Conservation (phyloP, 192 early-diverging fungal genomes). For the Coemansia sp. region DNA sequence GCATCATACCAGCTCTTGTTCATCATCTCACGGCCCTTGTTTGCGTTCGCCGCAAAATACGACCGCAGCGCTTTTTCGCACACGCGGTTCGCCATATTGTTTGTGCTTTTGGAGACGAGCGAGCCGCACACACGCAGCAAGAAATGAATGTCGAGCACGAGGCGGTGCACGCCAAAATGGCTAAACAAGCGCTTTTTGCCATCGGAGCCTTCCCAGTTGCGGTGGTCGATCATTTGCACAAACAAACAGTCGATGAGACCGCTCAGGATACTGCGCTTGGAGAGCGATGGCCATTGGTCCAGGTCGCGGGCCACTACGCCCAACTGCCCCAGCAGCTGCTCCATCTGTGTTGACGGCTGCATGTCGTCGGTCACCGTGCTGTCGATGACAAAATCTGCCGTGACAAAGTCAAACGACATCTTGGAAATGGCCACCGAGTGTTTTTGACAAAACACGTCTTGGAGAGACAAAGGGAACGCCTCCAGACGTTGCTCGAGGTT, state of each 20-base stretch:
- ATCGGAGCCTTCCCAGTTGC: slow-evolving; percentile 43
- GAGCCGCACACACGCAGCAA: slow-evolving; percentile 54
- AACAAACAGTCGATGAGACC: slow-evolving; percentile 53
- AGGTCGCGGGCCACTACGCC: slow-evolving; percentile 43
- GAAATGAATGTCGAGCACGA: slow-evolving; percentile 56
- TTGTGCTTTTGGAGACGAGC: slow-evolving; percentile 53
- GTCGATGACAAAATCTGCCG: slow-evolving; percentile 21
- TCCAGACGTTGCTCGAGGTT: slow-evolving; percentile 55
- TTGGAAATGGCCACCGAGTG: slow-evolving; percentile 36
- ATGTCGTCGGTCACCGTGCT: slow-evolving; percentile 35
- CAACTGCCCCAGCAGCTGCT: slow-evolving; percentile 27
- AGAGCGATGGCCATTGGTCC: slow-evolving; percentile 47
- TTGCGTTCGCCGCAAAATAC: slow-evolving; percentile 28
- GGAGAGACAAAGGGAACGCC: slow-evolving; percentile 49
- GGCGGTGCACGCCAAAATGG: slow-evolving; percentile 49
- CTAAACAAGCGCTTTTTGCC: slow-evolving; percentile 46
- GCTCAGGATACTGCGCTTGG: slow-evolving; percentile 45
- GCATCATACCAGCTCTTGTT: slow-evolving; percentile 53
- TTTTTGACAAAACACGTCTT: slow-evolving; percentile 57
- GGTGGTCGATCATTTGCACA: slow-evolving; percentile 49
- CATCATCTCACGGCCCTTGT: slow-evolving; percentile 32
- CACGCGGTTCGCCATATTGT: slow-evolving; percentile 55
- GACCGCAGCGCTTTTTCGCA: slow-evolving; percentile 55
- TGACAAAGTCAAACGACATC: slow-evolving; percentile 46
- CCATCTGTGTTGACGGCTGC: slow-evolving; percentile 44